phyloP scores from a whole-genome alignment of 2,329 filamentous ascomycete species.

The Ceratocystis lukuohia region DNA sequence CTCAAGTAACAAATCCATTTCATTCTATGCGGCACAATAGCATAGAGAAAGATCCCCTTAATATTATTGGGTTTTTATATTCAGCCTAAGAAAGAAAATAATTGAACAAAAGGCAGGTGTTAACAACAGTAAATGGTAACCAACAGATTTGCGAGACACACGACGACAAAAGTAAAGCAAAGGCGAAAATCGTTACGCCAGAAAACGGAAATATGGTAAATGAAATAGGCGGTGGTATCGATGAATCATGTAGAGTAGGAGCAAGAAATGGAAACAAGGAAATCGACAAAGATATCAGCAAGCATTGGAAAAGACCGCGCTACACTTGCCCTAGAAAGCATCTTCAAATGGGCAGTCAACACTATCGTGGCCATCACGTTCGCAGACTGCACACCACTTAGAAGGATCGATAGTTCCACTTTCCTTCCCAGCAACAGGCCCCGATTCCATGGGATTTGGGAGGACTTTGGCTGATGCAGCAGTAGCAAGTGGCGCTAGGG shows the following conservation, averaged over 20 bases:
- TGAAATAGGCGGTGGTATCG: constrained; percentile 12
- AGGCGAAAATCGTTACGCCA: constrained; percentile 2
- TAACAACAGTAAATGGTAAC: neutral
- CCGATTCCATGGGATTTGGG: constrained; percentile 50
- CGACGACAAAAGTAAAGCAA: neutral
- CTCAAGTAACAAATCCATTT: too few species aligned
- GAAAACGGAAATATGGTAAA: neutral
- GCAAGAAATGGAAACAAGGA: neutral
- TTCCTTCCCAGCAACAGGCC: constrained; percentile 63
- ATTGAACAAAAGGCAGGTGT: neutral
- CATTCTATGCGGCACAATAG: too few species aligned
- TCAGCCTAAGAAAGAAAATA: neutral
- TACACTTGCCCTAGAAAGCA: constrained; percentile 39
- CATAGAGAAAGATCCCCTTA: too few species aligned
- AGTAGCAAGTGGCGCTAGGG: constrained; percentile 21
- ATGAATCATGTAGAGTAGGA: constrained; percentile 3
- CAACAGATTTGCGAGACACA: constrained; percentile 4
- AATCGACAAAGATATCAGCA: neutral
- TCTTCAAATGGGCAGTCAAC: constrained; percentile 91
- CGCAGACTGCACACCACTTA: constrained; percentile 96
- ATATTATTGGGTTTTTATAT: neutral
- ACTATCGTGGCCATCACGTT: constrained; percentile 91
- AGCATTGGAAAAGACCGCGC: neutral
- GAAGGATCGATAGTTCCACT: constrained; percentile 65
- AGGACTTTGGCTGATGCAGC: constrained; percentile 35